Percentiles rank a stretch among this genome's conserved stretches.
phyloP scores from a whole-genome alignment of 2,329 filamentous ascomycete genomes.

The Botrytis fragariae region DNA sequence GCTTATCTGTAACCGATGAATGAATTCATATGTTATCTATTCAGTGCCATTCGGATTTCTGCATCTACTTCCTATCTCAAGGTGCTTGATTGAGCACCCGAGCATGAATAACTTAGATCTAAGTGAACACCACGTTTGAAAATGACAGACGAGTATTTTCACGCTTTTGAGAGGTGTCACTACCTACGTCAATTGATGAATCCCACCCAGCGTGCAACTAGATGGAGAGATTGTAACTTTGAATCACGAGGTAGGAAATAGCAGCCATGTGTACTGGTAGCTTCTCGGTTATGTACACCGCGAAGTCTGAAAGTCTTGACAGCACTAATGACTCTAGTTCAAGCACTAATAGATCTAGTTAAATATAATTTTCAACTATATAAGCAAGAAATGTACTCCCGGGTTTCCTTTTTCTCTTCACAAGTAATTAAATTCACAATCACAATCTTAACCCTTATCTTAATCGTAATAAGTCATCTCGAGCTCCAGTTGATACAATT shows the following conservation, averaged over 20 bases:
- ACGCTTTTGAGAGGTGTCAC: too few species aligned
- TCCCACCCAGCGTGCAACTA: accelerated
- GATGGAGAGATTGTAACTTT: background rate
- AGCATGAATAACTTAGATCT: background rate
- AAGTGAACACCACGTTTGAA: too few species aligned
- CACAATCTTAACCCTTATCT: background rate
- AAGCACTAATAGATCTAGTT: background rate
- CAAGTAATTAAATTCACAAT: background rate
- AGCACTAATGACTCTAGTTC: background rate
- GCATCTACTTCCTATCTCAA: background rate
- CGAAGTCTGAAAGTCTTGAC: background rate
- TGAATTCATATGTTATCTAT: too few species aligned
- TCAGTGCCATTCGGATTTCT: accelerated
- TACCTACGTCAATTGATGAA: background rate
- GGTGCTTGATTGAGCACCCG: background rate
- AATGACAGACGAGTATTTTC: accelerated
- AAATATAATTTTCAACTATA: background rate
- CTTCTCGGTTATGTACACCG: background rate
- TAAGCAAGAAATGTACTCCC: background rate
- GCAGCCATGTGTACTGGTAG: background rate
- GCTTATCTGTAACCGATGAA: accelerated
- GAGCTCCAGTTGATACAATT: background rate
- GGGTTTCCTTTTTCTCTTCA: background rate
- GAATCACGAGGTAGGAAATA: background rate
- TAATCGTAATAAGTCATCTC: background rate